Base-by-base conservation (phyloP, 331 rosid genomes). In the Saraca asoca region DNA sequence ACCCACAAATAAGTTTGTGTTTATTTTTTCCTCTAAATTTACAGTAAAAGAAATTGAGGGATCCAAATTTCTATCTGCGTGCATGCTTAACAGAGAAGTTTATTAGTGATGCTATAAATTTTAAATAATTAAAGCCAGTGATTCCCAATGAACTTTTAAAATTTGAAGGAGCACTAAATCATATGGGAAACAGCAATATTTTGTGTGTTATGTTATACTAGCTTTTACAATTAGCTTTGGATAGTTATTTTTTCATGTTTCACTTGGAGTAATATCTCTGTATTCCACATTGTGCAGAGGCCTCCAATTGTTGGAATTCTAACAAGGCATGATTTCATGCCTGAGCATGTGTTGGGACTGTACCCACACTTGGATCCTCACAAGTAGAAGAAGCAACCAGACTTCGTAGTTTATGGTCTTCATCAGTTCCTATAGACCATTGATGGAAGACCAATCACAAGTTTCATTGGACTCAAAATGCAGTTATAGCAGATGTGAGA, bases 261-360 rank as follows among this genome's bases (percentile, higher is more conserved):
- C 39, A 29, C 19, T 60, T 43, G 58, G 11, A 19, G 5, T 59
- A 11, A 55, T 24, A 2, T 65, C 31, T 17, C 50, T 45, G 19
- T 9, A 1, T 70, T 53, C 53, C 24, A 34, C 6, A 5, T 55
- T 71, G 17, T 73, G 83, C 88, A 88, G 91, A 85, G 85, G 69
- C 88, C 90, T 69, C 96, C 92, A 5, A 75, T 80, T 24, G 90
- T 75, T 59, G 90, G 93, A 68, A 88, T 88, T 45, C 70, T 86
- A 56, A 88, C 90, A 3, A 67, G 96, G 56, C 96, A 88, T 34
- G 88, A 88, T 75, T 84, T 88, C 80, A 82, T 86, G 96, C 75
- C 85, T 0, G 90, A 86, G 66, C 88, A 86, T 56, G 19, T 86
- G 35, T 63, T 88, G 73, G 84, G 82, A 60, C 83, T 83, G 31